phyloP scores from a whole-genome alignment of 2,329 filamentous ascomycete species.

The Ciborinia camelliae region DNA sequence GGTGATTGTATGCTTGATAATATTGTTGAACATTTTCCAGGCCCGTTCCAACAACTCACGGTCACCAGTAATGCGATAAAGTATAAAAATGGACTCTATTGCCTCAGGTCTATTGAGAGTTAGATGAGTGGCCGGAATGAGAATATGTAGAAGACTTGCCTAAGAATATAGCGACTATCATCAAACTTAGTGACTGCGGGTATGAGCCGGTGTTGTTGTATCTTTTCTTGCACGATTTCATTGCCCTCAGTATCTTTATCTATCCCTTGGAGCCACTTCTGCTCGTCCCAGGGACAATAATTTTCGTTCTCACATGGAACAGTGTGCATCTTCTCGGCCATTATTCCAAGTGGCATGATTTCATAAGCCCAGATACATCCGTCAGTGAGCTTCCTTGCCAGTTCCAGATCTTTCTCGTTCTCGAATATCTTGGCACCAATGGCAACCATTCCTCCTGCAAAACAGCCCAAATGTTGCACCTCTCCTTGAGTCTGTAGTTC shows the following conservation, averaged over 20 bases:
- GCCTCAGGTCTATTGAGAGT: slow-evolving; percentile 51
- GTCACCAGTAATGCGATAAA: slow-evolving; percentile 41
- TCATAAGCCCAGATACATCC: slow-evolving; percentile 62
- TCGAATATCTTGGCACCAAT: slow-evolving; percentile 61
- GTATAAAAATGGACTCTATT: slow-evolving; percentile 64
- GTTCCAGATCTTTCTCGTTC: slow-evolving; percentile 50
- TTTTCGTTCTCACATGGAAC: slow-evolving; percentile 23
- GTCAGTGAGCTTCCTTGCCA: slow-evolving; percentile 55
- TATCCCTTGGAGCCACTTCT: slow-evolving; percentile 17
- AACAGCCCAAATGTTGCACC: slow-evolving; percentile 67
- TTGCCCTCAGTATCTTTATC: slow-evolving; percentile 11
- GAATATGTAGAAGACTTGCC: slow-evolving; percentile 24
- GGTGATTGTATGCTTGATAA: slow-evolving; percentile 43
- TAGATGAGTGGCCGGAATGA: neutral
- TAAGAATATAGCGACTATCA: slow-evolving; percentile 22
- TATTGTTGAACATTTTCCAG: slow-evolving; percentile 48
- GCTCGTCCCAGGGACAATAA: slow-evolving; percentile 29
- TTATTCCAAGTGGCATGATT: slow-evolving; percentile 54
- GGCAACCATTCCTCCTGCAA: slow-evolving; percentile 66
- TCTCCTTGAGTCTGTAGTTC: slow-evolving; percentile 36
- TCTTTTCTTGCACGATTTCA: slow-evolving; percentile 17
- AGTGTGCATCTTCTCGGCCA: slow-evolving; percentile 55
- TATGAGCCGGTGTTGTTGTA: slow-evolving; percentile 17
- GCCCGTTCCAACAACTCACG: slow-evolving; percentile 41
- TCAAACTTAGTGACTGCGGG: slow-evolving; percentile 21